These are phyloP conservation scores for Hylodesmum podocarpum DNA, from an alignment of 306 rosid species.

Conservation along the genomic window DNA sequence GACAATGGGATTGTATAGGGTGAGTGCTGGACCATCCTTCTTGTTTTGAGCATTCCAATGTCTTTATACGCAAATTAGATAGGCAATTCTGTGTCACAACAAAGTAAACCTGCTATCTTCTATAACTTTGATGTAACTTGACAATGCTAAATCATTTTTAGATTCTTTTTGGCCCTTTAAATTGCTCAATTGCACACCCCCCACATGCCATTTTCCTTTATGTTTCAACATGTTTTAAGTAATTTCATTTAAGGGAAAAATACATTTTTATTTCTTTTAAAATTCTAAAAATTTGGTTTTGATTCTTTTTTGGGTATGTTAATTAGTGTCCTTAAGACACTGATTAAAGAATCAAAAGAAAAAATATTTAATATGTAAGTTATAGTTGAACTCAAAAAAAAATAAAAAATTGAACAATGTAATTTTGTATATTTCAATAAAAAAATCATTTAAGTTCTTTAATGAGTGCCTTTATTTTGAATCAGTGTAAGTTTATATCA, in stretches of 20 bases:
- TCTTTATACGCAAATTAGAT: conserved; percentile 31
- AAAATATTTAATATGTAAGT: too few species aligned
- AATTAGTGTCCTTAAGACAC: too few species aligned
- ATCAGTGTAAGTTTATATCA: too few species aligned
- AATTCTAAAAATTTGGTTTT: too few species aligned
- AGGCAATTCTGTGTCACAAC: conserved; percentile 33
- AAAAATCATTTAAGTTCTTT: too few species aligned
- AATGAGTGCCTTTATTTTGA: too few species aligned
- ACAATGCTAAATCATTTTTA: background rate
- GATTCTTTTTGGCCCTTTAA: background rate
- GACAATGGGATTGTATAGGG: conserved; percentile 25
- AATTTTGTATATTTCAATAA: too few species aligned
- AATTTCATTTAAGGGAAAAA: conserved; percentile 1
- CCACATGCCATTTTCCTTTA: background rate
- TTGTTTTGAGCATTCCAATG: conserved; percentile 12
- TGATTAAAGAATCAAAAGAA: too few species aligned
- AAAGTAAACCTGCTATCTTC: conserved; percentile 30
- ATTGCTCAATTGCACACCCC: background rate
- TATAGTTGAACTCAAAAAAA: too few species aligned
- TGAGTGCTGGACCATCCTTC: conserved; percentile 33
- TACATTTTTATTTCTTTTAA: too few species aligned
- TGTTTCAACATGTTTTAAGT: background rate
- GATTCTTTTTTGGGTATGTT: too few species aligned
- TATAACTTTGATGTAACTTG: conserved; percentile 10
- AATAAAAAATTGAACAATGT: too few species aligned